A percentile compares a stretch with the other conserved stretches of the same genome.
Conservation (phyloP, 2,329 filamentous ascomycete species). For the Phyllosticta citribraziliensis region DNA sequence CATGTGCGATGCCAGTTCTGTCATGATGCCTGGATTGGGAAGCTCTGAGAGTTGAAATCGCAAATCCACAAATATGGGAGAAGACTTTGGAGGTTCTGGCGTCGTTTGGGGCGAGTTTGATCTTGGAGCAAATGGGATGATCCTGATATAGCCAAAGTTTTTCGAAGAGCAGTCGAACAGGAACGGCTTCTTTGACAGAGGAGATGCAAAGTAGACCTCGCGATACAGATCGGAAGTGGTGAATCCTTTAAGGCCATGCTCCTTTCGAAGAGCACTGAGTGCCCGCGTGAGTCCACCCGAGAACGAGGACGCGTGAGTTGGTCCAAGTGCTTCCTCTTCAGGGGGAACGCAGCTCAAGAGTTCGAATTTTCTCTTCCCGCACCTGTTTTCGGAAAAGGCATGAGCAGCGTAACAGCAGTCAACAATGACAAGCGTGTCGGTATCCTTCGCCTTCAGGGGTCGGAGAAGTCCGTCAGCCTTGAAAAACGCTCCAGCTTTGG, state of each 20-base stretch:
- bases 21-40: conserved; percentile 4
- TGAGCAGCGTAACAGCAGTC: conserved; percentile 13
- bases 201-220: conserved; percentile 40
- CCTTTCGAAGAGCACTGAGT: neutral
- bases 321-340: conserved; percentile 7
- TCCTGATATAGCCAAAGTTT: conserved; percentile 13
- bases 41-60: conserved; percentile 12
- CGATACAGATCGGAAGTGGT: conserved; percentile 13
- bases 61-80: conserved; percentile 10
- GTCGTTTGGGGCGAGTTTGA: neutral
- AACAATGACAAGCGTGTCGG: conserved; percentile 12
- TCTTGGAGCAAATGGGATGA: conserved; percentile 1
- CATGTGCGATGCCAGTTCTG: conserved; percentile 11
- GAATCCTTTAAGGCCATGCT: conserved; percentile 8
- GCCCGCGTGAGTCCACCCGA: conserved; percentile 9
- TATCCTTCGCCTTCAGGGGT: conserved; percentile 7
- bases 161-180: conserved; percentile 13
- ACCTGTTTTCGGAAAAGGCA: conserved; percentile 7
- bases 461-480: neutral
- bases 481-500: neutral
- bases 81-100: neutral
- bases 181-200: conserved; percentile 27
- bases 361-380: conserved; percentile 14
- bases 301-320: conserved; percentile 12
- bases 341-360: conserved; percentile 13